A percentile compares a stretch with the other conserved stretches of the same genome.
Evolutionary conservation across 176 grass and related monocot genomes (phyloP).

Genomic region (Oropetium thomaeum): DNA sequence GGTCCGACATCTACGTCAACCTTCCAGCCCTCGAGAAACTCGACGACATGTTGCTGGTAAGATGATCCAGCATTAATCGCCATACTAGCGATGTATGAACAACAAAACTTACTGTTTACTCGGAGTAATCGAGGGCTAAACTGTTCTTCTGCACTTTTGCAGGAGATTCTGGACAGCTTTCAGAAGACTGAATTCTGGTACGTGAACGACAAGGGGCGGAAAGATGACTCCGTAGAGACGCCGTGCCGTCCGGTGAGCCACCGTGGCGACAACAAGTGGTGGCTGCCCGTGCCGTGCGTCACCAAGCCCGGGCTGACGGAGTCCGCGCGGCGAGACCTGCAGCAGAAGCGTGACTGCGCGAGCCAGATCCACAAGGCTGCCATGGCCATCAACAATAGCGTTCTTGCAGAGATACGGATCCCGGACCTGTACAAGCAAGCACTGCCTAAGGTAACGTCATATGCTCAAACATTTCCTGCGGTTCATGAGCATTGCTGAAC

Average conservation of each 20-base stretch:
- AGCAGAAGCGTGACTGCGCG: constrained; percentile 67
- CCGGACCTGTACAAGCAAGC: constrained; percentile 61
- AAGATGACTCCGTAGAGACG: constrained; percentile 27
- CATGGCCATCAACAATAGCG: constrained; percentile 79
- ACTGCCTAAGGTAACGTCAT: constrained; percentile 62
- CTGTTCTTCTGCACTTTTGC: not conserved
- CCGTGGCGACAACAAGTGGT: constrained; percentile 73
- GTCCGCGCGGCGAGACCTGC: constrained; percentile 55
- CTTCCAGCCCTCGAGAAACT: constrained; percentile 89
- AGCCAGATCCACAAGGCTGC: constrained; percentile 89
- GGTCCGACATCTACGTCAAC: constrained; percentile 79
- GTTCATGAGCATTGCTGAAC: not conserved
- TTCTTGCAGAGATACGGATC: constrained; percentile 69
- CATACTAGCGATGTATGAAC: not conserved
- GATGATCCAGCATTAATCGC: not conserved
- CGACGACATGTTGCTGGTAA: constrained; percentile 86
- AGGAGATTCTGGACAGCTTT: constrained; percentile 78
- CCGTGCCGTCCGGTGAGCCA: constrained; percentile 40
- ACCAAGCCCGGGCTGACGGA: constrained; percentile 62
- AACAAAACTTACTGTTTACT: not conserved
- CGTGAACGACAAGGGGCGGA: constrained; percentile 50
- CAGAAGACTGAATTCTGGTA: constrained; percentile 97
- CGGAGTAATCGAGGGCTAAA: not conserved
- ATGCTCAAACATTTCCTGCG: not conserved
- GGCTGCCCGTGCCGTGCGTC: constrained; percentile 81